Evolutionary conservation across 2,329 filamentous ascomycete genomes (phyloP).

Genomic region (Ampelomyces quisqualis): DNA sequence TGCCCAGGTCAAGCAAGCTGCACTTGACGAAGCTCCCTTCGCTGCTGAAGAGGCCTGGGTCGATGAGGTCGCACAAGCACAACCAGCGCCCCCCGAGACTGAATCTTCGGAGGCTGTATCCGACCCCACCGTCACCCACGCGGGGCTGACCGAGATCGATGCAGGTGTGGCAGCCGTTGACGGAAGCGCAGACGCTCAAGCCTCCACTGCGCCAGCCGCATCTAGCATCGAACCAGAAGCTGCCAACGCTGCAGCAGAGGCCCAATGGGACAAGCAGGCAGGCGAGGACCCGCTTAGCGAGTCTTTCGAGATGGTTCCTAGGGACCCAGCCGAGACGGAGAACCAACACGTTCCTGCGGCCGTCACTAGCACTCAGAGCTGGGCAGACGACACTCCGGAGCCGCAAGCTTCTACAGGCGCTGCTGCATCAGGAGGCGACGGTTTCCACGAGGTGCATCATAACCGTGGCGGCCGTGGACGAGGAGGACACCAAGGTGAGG

Average conservation of each 20-base stretch:
- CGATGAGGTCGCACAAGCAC: constrained; percentile 51
- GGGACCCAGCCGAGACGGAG: constrained; percentile 73
- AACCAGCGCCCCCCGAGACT: constrained; percentile 41
- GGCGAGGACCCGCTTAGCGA: constrained; percentile 58
- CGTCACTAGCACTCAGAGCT: constrained; percentile 69
- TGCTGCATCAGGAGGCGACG: constrained; percentile 55
- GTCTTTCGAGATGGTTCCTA: constrained; percentile 73
- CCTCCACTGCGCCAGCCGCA: constrained; percentile 37
- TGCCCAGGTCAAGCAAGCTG: constrained; percentile 59
- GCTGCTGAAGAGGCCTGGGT: constrained; percentile 54
- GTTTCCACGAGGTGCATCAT: constrained; percentile 68
- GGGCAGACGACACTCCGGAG: constrained; percentile 71
- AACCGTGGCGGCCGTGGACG: constrained; percentile 53
- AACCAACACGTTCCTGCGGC: constrained; percentile 54
- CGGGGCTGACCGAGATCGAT: constrained; percentile 67
- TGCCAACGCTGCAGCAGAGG: constrained; percentile 60
- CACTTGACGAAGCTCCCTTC: constrained; percentile 54
- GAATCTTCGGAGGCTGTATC: constrained; percentile 47
- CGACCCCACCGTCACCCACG: constrained; percentile 68
- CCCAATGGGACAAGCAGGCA: constrained; percentile 64
- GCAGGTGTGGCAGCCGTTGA: constrained; percentile 32
- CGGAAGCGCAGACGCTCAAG: constrained; percentile 30
- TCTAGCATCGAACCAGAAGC: constrained; percentile 45
- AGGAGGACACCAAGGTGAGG: constrained; percentile 44
- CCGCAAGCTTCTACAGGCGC: constrained; percentile 30